Evolutionary conservation across 2,329 filamentous ascomycete genomes (phyloP).

Genomic region (Clonostachys solani): DNA sequence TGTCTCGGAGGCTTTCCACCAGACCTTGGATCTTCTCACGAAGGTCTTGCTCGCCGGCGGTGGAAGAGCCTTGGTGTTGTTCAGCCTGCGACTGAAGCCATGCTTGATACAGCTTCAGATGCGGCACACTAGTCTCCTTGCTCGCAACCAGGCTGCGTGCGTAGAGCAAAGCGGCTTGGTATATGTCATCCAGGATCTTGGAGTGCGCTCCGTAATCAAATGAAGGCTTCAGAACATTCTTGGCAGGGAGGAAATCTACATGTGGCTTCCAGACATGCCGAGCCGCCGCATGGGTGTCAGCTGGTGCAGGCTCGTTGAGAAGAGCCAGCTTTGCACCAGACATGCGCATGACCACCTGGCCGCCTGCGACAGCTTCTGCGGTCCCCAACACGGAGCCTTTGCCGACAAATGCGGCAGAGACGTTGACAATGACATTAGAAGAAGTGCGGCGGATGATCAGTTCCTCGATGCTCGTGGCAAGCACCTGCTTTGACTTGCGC

Average conservation of each 20-base stretch:
- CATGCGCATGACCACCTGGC: not conserved
- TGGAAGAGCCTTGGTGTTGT: not conserved
- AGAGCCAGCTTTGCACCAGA: not conserved
- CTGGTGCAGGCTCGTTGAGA: not conserved
- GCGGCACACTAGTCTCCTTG: slow-evolving; percentile 11
- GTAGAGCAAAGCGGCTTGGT: not conserved
- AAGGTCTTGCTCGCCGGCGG: not conserved
- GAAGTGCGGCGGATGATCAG: not conserved
- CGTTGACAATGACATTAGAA: not conserved
- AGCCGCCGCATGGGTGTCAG: not conserved
- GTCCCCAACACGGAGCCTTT: not conserved
- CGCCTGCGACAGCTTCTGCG: not conserved
- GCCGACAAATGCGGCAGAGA: not conserved
- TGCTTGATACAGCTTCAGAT: slow-evolving; percentile 16
- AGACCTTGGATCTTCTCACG: not conserved
- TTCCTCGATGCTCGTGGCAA: not conserved
- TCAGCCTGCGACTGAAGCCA: slow-evolving; percentile 17
- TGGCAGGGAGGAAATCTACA: not conserved
- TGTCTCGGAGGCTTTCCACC: not conserved
- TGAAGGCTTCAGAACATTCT: not conserved
- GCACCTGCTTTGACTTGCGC: not conserved
- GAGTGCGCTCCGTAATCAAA: slow-evolving; percentile 11
- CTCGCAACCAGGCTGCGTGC: slow-evolving; percentile 4
- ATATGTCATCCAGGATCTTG: slow-evolving; percentile 1
- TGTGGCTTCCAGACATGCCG: not conserved